These are phyloP conservation scores for Leishmania guyanensis DNA, from an alignment of 208 protist species.

Conservation along the genomic window DNA sequence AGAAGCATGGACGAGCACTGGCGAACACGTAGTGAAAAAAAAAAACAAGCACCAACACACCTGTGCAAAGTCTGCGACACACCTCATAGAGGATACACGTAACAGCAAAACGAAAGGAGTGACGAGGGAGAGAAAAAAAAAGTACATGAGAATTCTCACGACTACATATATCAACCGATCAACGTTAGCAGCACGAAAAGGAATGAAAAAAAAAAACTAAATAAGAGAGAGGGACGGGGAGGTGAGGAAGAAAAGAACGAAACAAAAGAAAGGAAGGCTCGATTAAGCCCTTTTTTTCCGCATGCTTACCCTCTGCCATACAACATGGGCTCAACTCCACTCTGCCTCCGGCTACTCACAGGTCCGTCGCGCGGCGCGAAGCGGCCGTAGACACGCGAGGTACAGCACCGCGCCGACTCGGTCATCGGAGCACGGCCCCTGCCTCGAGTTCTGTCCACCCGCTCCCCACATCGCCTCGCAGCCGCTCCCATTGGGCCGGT, in stretches of 20 bases:
- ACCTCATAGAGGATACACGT: background rate
- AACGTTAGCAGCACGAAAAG: background rate
- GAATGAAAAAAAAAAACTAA: background rate
- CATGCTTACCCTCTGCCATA: too few relatives aligned
- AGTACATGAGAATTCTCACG: background rate
- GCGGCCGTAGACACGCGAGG: too few relatives aligned
- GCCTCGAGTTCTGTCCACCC: too few relatives aligned
- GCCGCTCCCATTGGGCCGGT: too few relatives aligned
- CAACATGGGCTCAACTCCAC: too few relatives aligned
- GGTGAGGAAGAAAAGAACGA: background rate
- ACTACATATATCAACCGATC: background rate
- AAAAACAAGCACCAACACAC: background rate
- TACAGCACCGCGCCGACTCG: too few relatives aligned
- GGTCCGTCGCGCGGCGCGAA: too few relatives aligned
- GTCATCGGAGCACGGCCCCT: too few relatives aligned
- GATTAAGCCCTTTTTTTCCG: background rate
- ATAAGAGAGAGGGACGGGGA: background rate
- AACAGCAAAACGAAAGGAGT: background rate
- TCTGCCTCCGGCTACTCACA: too few relatives aligned
- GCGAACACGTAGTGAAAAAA: background rate
- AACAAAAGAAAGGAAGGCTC: background rate
- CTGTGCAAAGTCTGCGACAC: background rate
- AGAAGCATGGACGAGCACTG: background rate
- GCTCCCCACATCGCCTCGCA: too few relatives aligned
- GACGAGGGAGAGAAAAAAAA: background rate